Conservation (phyloP, 148 eudicot species). For the Pharnaceum exiguum region DNA sequence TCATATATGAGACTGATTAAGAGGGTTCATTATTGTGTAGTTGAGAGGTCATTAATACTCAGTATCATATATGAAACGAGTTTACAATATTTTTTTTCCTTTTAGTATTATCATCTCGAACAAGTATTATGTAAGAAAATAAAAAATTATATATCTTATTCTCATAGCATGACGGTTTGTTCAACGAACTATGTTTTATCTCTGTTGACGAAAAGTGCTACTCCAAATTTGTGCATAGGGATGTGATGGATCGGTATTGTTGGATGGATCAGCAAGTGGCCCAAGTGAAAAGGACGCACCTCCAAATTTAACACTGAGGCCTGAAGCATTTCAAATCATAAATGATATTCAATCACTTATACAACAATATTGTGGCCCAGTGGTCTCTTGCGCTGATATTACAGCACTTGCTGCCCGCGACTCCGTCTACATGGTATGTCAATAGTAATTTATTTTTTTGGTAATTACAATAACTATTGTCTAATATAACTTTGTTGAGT, state of each 20-base stretch:
- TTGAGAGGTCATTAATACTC: too few species aligned
- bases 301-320: constrained; percentile 38
- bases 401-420: constrained; percentile 51
- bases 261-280: constrained; percentile 35
- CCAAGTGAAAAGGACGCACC: constrained; percentile 36
- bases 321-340: constrained; percentile 28
- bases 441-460: background rate
- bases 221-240: constrained; percentile 27
- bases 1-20: too few species aligned
- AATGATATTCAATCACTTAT: constrained; percentile 34
- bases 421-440: constrained; percentile 29
- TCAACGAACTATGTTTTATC: too few species aligned
- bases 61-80: too few species aligned
- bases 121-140: too few species aligned
- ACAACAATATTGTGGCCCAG: constrained; percentile 26
- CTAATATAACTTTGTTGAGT: background rate
- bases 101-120: too few species aligned
- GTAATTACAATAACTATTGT: background rate
- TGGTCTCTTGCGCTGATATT: constrained; percentile 49
- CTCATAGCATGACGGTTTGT: too few species aligned
- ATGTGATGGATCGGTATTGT: constrained; percentile 46
- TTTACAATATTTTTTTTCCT: too few species aligned
- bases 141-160: too few species aligned
- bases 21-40: too few species aligned
- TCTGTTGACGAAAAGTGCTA: too few species aligned